Conservation (phyloP, 2,329 filamentous ascomycete genomes). For the Pseudogymnoascus pannorum region DNA sequence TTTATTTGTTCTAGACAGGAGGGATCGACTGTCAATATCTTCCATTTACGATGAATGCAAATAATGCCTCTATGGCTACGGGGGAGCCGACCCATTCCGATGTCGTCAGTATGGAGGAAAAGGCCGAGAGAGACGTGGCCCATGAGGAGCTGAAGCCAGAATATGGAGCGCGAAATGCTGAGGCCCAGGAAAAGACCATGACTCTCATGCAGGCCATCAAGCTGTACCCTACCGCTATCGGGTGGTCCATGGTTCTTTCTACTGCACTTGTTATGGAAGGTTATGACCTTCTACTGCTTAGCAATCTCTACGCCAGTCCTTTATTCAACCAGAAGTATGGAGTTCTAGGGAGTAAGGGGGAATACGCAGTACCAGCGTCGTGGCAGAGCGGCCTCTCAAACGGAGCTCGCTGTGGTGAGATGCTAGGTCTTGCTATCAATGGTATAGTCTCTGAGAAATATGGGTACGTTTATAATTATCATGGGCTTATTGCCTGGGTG, state of each 20-base stretch:
- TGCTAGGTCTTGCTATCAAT: constrained; percentile 35
- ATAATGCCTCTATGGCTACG: not conserved
- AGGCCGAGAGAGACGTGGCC: not conserved
- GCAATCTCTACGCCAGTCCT: constrained; percentile 28
- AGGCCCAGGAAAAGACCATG: constrained; percentile 43
- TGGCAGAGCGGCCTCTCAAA: constrained; percentile 38
- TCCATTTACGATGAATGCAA: not conserved
- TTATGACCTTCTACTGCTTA: constrained; percentile 30
- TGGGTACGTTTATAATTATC: constrained; percentile 35
- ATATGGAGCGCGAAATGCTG: constrained; percentile 13
- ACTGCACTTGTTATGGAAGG: constrained; percentile 33
- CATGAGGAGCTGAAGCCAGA: not conserved
- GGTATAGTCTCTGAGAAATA: constrained; percentile 40
- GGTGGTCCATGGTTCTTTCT: constrained; percentile 30
- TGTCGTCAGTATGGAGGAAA: not conserved
- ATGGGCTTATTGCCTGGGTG: constrained; percentile 36
- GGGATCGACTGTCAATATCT: not conserved
- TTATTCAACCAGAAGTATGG: constrained; percentile 27
- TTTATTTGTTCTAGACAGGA: not conserved
- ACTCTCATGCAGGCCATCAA: constrained; percentile 39
- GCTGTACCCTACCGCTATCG: constrained; percentile 42
- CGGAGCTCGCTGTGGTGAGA: constrained; percentile 33
- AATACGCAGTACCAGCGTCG: constrained; percentile 32
- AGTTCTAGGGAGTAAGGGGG: constrained; percentile 19
- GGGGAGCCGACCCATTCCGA: not conserved